Evolutionary conservation across 768 basidiomycete species (phyloP).

Genomic region (Lactarius indigo): DNA sequence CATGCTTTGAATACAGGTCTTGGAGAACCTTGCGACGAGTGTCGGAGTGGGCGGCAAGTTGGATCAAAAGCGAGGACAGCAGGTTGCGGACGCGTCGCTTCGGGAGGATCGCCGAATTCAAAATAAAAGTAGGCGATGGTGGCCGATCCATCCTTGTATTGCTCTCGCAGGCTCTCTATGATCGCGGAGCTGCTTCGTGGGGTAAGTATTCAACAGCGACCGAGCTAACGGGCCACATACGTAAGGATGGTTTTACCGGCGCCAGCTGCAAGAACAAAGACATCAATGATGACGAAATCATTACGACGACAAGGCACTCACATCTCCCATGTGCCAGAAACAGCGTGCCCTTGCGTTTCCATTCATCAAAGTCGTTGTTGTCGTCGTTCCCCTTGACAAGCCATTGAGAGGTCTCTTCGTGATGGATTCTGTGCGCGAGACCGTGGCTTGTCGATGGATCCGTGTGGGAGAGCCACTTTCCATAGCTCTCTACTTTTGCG

Average conservation of each 20-base stretch:
- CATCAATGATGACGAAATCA: neutral
- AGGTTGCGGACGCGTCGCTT: slow-evolving; percentile 19
- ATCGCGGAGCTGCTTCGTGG: slow-evolving; percentile 10
- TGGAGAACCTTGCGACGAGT: slow-evolving; percentile 2
- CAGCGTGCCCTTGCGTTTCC: slow-evolving; percentile 10
- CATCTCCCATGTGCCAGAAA: slow-evolving; percentile 13
- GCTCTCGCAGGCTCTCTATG: slow-evolving; percentile 9
- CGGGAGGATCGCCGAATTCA: slow-evolving; percentile 24
- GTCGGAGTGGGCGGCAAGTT: slow-evolving; percentile 22
- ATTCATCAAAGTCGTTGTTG: neutral
- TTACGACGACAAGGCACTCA: neutral
- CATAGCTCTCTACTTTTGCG: slow-evolving; percentile 1
- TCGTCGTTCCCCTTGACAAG: slow-evolving; percentile 6
- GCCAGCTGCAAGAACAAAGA: slow-evolving; percentile 3
- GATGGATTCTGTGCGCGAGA: slow-evolving; percentile 3
- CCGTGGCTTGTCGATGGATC: slow-evolving; percentile 13
- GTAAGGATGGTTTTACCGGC: slow-evolving; percentile 15
- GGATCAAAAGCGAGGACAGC: slow-evolving; percentile 27
- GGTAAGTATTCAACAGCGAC: neutral
- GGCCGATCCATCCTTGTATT: neutral
- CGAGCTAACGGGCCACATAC: neutral
- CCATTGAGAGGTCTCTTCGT: slow-evolving; percentile 10
- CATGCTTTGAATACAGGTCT: neutral
- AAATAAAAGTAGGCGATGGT: slow-evolving; percentile 29
- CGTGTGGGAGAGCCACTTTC: slow-evolving; percentile 14